These are phyloP conservation scores for Trichosporon asahii DNA, from an alignment of 1,284 basidiomycete species.

Conservation along the genomic window DNA sequence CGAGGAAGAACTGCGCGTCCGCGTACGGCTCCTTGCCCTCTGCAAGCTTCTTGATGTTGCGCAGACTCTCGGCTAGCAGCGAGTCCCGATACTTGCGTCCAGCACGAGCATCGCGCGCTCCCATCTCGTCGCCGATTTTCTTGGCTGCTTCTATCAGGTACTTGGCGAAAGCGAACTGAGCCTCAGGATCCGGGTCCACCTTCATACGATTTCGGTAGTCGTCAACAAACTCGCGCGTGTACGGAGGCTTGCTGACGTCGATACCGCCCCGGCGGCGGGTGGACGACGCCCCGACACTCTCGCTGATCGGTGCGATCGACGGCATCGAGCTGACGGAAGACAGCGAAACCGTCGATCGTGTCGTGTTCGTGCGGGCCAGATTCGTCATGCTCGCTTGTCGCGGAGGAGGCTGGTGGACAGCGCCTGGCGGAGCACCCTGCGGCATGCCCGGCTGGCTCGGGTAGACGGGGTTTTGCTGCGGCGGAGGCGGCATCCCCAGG, in stretches of 20 bases:
- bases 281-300: conserved; percentile 56
- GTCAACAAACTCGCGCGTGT: conserved; percentile 94
- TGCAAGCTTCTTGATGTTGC: conserved; percentile 78
- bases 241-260: conserved; percentile 79
- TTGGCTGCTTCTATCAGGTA: conserved; percentile 99
- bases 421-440: background rate
- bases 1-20: conserved; percentile 99
- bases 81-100: conserved; percentile 82
- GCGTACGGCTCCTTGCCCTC: conserved; percentile 67
- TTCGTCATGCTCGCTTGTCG: conserved; percentile 39
- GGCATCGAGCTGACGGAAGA: conserved; percentile 32
- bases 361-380: conserved; percentile 45
- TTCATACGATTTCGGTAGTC: conserved; percentile 96
- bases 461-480: conserved; percentile 35
- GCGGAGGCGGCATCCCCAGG: conserved; percentile 58
- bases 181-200: conserved; percentile 94
- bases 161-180: conserved; percentile 96
- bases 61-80: conserved; percentile 82
- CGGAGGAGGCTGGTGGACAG: conserved; percentile 22
- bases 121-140: conserved; percentile 80
- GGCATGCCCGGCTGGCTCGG: conserved; percentile 1
- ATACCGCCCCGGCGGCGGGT: conserved; percentile 58
- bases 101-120: conserved; percentile 48
- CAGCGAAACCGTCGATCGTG: conserved; percentile 37
- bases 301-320: conserved; percentile 41